phyloP scores from a whole-genome alignment of 495 filamentous ascomycete genomes.

The Pyronema domesticum region DNA sequence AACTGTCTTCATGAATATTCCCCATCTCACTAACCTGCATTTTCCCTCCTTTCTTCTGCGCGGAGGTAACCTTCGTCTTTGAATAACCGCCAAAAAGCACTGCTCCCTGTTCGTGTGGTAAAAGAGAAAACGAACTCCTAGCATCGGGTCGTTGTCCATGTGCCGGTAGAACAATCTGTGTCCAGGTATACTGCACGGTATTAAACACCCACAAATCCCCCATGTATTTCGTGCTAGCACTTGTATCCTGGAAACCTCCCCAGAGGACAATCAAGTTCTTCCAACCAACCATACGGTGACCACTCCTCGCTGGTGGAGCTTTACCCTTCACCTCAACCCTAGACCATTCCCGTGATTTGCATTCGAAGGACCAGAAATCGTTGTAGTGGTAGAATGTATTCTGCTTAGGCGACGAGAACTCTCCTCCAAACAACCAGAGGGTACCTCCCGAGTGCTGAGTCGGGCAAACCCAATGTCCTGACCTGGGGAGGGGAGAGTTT shows the following conservation, averaged over 20 bases:
- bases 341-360: constrained; percentile 68
- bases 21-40: constrained; percentile 38
- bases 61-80: constrained; percentile 50
- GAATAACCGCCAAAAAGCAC: constrained; percentile 88
- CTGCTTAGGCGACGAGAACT: constrained; percentile 68
- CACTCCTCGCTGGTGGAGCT: constrained; percentile 71
- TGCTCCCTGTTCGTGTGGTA: constrained; percentile 77
- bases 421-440: constrained; percentile 80
- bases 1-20: constrained; percentile 83
- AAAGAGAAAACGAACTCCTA: constrained; percentile 71
- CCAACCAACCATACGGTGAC: constrained; percentile 87
- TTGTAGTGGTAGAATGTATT: constrained; percentile 99
- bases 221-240: constrained; percentile 80
- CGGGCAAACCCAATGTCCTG: constrained; percentile 51
- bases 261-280: constrained; percentile 66
- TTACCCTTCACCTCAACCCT: constrained; percentile 64
- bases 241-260: constrained; percentile 89
- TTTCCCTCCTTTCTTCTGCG: constrained; percentile 28
- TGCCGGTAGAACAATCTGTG: constrained; percentile 35
- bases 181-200: constrained; percentile 26
- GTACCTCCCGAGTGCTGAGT: constrained; percentile 72
- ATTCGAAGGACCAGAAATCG: constrained; percentile 88
- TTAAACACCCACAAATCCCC: constrained; percentile 48
- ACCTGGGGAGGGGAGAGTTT: constrained; percentile 78
- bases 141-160: constrained; percentile 76